Base-by-base conservation (phyloP, 352 stramenopile genomes). In the Lagenidium sp. region DNA sequence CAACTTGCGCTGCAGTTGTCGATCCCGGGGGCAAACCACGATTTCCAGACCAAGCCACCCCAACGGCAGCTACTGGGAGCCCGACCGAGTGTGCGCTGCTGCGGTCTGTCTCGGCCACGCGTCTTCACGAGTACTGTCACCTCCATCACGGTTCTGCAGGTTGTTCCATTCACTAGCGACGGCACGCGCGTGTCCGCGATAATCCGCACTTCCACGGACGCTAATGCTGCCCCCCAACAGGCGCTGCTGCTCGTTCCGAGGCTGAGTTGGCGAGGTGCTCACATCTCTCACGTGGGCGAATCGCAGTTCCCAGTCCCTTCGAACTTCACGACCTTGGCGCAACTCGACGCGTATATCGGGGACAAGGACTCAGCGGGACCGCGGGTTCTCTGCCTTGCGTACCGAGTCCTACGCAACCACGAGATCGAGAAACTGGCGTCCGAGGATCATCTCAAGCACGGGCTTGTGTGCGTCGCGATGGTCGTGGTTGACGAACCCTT, bases 161-260 rank as follows among this genome's bases (percentile, higher is more conserved):
- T 86, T 6, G 64, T 94, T 41, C 70, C 77, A 1, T 98, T 98
- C 63, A 95, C 72, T 34, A 97, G 84, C 18, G 82, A 83, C 29
- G 68, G 88, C 19, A 98, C 98, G 63, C 84, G 92, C 61, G 98
- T 98, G 94, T 88, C 75, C 13, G 95, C 88, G 54, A 68, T 93
- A 19, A 63, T 95, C 2, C n/a, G n/a, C n/a, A n/a, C n/a, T n/a
- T n/a, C n/a, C n/a, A n/a, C n/a, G n/a, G n/a, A n/a, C n/a, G n/a
- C n/a, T n/a, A n/a, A n/a, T n/a, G n/a, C n/a, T n/a, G n/a, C n/a
- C n/a, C n/a, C n/a, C n/a, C n/a, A n/a, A n/a, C n/a, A n/a, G n/a
- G n/a, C n/a, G n/a, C n/a, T n/a, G n/a, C n/a, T n/a, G n/a, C n/a
- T n/a, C n/a, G n/a, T n/a, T n/a, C n/a, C n/a, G n/a, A n/a, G n/a